Evolutionary conservation across 495 filamentous ascomycete genomes (phyloP).

Genomic region (Pyrenopolyporus hunteri): DNA sequence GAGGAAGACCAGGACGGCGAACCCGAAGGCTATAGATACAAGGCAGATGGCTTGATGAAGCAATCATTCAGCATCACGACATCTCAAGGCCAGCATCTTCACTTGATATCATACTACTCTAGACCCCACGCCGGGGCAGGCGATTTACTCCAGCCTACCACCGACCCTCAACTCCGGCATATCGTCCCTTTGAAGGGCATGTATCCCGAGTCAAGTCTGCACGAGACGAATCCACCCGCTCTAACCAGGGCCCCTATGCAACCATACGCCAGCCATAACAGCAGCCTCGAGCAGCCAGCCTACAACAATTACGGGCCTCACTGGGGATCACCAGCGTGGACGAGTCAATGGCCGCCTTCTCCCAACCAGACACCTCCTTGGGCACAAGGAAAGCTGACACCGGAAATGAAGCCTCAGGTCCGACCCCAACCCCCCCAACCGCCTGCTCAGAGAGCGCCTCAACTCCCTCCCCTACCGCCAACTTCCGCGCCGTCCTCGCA

Average conservation of each 20-base stretch:
- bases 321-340: conserved; percentile 45
- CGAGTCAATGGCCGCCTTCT: conserved; percentile 70
- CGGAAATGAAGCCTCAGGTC: conserved; percentile 30
- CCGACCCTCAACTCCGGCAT: conserved; percentile 78
- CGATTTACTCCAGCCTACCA: conserved; percentile 76
- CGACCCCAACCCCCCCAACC: conserved; percentile 33
- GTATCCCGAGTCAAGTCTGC: conserved; percentile 96
- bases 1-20: conserved; percentile 86
- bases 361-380: conserved; percentile 51
- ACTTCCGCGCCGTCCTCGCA: conserved; percentile 32
- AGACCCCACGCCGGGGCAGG: conserved; percentile 70
- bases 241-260: conserved; percentile 57
- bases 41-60: conserved; percentile 97
- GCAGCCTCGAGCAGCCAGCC: conserved; percentile 49
- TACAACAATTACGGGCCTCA: conserved; percentile 50
- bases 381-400: conserved; percentile 26
- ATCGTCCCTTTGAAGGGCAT: conserved; percentile 88
- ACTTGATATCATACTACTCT: conserved; percentile 96
- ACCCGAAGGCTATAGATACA: conserved; percentile 96
- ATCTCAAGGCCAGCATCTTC: conserved; percentile 84
- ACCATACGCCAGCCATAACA: conserved; percentile 51
- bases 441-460: conserved; percentile 36
- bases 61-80: conserved; percentile 99
- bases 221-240: conserved; percentile 69
- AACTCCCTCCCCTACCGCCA: conserved; percentile 33